Percentiles rank a stretch among this genome's conserved stretches.
phyloP scores from a whole-genome alignment of 495 filamentous ascomycete genomes.

The Aspergillus ellipticus region DNA sequence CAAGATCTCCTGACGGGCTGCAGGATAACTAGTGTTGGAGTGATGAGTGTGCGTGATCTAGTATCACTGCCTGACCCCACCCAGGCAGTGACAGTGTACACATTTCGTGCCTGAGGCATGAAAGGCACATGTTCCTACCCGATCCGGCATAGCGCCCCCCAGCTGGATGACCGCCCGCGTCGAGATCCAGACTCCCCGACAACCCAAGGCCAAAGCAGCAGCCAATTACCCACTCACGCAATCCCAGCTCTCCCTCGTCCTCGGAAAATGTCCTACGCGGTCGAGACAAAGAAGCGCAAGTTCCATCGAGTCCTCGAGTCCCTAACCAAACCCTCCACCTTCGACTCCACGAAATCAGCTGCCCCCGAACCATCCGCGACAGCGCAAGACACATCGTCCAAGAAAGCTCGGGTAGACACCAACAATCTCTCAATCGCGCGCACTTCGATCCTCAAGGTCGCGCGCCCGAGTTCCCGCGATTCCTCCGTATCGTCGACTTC shows the following conservation, averaged over 20 bases:
- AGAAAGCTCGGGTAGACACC: constrained; percentile 35
- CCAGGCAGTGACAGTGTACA: no score
- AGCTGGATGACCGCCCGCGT: not conserved
- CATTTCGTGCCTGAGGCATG: not conserved
- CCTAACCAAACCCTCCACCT: constrained; percentile 42
- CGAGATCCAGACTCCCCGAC: not conserved
- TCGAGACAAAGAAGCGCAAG: constrained; percentile 54
- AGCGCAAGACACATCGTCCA: constrained; percentile 35
- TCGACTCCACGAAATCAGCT: constrained; percentile 10
- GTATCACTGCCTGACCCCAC: no score
- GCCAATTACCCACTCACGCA: not conserved
- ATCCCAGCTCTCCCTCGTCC: not conserved
- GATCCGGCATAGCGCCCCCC: not conserved
- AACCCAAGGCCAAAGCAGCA: not conserved
- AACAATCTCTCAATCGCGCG: constrained; percentile 23
- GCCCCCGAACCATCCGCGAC: constrained; percentile 14
- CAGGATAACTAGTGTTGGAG: no score
- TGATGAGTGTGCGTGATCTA: no score
- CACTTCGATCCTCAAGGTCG: constrained; percentile 25
- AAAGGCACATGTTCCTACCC: not conserved
- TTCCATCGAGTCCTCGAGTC: constrained; percentile 56
- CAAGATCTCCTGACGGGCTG: no score
- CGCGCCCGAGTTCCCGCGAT: constrained; percentile 20
- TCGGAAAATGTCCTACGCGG: constrained; percentile 47
- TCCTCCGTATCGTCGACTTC: constrained; percentile 23